Evolutionary conservation across 2,329 filamentous ascomycete genomes (phyloP).

Genomic region (Alternaria sp.): DNA sequence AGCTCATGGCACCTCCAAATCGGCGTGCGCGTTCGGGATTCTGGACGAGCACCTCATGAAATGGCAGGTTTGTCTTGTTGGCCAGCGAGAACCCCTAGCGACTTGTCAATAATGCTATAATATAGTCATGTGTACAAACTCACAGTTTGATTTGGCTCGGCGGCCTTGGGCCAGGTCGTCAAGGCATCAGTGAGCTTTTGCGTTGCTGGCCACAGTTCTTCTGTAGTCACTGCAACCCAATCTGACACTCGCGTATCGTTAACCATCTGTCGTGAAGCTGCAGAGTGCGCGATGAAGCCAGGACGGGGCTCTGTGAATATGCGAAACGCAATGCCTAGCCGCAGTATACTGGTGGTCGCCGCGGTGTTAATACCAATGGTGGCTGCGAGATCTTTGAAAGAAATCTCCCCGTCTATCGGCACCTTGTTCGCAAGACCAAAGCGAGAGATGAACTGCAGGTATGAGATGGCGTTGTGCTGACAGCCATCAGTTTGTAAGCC

Average conservation of each 20-base stretch:
- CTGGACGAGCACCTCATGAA: slow-evolving; percentile 18
- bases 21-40: slow-evolving; percentile 2
- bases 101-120: neutral
- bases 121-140: neutral
- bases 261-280: neutral
- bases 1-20: slow-evolving; percentile 20
- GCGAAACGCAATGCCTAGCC: slow-evolving; percentile 14
- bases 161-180: slow-evolving; percentile 4
- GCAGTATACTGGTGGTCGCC: slow-evolving; percentile 1
- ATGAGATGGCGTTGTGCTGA: neutral
- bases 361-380: neutral
- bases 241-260: neutral
- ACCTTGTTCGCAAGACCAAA: neutral
- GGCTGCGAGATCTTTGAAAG: slow-evolving; percentile 3
- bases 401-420: neutral
- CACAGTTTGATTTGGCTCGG: slow-evolving; percentile 11
- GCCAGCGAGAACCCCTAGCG: slow-evolving; percentile 3
- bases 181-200: slow-evolving; percentile 8
- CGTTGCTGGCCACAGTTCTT: slow-evolving; percentile 6
- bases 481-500: neutral
- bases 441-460: slow-evolving; percentile 1
- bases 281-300: slow-evolving; percentile 18
- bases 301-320: slow-evolving; percentile 17
- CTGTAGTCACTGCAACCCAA: neutral
- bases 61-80: slow-evolving; percentile 14